These are phyloP conservation scores for Paramecium sexaurelia DNA, from an alignment of 73 alveolate species.

Conservation along the genomic window DNA sequence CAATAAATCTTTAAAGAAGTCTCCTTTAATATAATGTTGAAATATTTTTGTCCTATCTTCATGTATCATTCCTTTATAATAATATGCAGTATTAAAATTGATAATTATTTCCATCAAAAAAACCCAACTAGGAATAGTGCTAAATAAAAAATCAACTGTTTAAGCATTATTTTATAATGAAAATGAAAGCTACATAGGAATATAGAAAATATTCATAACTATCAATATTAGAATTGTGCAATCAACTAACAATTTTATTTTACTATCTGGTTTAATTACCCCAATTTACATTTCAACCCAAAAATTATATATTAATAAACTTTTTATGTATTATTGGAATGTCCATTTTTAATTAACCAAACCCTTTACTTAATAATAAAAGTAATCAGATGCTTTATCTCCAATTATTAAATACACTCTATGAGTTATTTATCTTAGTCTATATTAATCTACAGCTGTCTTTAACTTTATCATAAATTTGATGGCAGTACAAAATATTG, in stretches of 20 bases:
- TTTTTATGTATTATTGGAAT: background rate
- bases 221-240: background rate
- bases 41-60: conserved; percentile 16
- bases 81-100: background rate
- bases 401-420: background rate
- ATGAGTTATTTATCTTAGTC: background rate
- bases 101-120: conserved; percentile 21
- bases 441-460: background rate
- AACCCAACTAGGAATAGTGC: conserved; percentile 36
- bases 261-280: conserved; percentile 26
- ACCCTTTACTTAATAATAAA: background rate
- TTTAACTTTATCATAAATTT: background rate
- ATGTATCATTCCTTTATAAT: conserved; percentile 32
- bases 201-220: conserved; percentile 6
- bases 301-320: background rate
- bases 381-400: conserved; percentile 29
- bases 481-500: background rate
- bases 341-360: conserved; percentile 24
- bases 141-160: conserved; percentile 32
- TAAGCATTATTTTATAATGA: background rate
- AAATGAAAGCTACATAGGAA: conserved; percentile 49
- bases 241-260: background rate
- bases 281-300: background rate
- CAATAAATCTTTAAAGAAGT: conserved; percentile 9
- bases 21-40: conserved; percentile 34